Percentiles rank a stretch among this genome's conserved stretches.
Evolutionary conservation across 2,329 filamentous ascomycete species (phyloP).

Genomic region (Alternaria atra): DNA sequence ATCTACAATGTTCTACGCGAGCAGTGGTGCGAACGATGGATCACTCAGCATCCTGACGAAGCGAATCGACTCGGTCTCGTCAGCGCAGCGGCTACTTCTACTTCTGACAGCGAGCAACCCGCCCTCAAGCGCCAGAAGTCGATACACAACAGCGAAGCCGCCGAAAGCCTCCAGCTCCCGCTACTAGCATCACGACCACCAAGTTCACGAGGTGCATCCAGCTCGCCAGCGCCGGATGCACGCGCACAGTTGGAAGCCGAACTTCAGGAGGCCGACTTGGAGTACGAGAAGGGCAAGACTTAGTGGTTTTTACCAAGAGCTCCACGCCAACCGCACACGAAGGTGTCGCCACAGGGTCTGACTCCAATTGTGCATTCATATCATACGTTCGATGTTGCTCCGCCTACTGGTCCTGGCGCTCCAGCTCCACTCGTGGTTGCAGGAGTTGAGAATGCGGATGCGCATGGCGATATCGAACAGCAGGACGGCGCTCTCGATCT

Average conservation of each 20-base stretch:
- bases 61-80: conserved; percentile 36
- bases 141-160: conserved; percentile 19
- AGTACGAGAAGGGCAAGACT: conserved; percentile 41
- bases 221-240: conserved; percentile 24
- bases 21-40: conserved; percentile 69
- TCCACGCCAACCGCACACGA: background rate
- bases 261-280: conserved; percentile 39
- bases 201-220: conserved; percentile 8
- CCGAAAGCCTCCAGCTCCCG: background rate
- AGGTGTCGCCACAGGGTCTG: background rate
- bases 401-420: background rate
- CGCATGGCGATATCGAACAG: background rate
- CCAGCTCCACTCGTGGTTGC: background rate
- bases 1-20: conserved; percentile 87
- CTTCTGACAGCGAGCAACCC: conserved; percentile 30
- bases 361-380: conserved; percentile 3
- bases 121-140: conserved; percentile 43
- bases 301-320: conserved; percentile 17
- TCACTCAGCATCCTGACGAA: conserved; percentile 38
- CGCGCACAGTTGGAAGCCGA: conserved; percentile 47
- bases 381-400: conserved; percentile 6
- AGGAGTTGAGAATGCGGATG: conserved; percentile 6
- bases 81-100: background rate
- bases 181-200: conserved; percentile 6
- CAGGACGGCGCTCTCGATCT: conserved; percentile 8